Evolutionary conservation across 2,329 filamentous ascomycete genomes (phyloP).

Genomic region (Ceratocystis eucalypticola): DNA sequence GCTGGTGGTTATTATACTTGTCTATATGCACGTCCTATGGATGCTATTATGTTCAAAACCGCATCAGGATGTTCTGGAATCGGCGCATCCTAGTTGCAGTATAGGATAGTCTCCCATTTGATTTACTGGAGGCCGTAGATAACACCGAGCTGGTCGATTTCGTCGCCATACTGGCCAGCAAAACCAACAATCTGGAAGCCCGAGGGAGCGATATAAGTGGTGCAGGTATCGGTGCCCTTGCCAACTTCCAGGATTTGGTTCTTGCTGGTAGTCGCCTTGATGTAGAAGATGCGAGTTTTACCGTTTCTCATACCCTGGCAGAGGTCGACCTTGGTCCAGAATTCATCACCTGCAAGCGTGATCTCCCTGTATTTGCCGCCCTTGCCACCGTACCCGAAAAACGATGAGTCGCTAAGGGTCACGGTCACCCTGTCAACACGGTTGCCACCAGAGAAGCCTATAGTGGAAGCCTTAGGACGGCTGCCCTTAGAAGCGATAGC

Average conservation of each 20-base stretch:
- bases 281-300: conserved; percentile 42
- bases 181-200: conserved; percentile 43
- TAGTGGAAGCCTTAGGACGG: conserved; percentile 27
- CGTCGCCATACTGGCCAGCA: conserved; percentile 38
- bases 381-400: conserved; percentile 38
- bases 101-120: no score
- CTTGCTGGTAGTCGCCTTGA: conserved; percentile 37
- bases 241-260: conserved; percentile 36
- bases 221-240: conserved; percentile 34
- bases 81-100: neutral
- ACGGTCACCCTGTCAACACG: conserved; percentile 40
- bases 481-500: conserved; percentile 26
- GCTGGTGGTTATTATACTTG: no score
- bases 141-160: conserved; percentile 42
- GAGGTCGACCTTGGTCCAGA: conserved; percentile 35
- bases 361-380: conserved; percentile 26
- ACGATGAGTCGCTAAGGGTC: conserved; percentile 35
- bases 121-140: conserved; percentile 32
- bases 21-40: no score
- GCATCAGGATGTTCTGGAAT: neutral
- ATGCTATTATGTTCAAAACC: no score
- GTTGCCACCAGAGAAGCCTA: conserved; percentile 35
- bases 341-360: conserved; percentile 28
- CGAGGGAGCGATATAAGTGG: conserved; percentile 32
- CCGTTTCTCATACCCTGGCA: conserved; percentile 36